Evolutionary conservation across 1,284 basidiomycete species (phyloP), one percentile per base, ranked within the genome.

Genomic region (Inonotus obliquus): DNA sequence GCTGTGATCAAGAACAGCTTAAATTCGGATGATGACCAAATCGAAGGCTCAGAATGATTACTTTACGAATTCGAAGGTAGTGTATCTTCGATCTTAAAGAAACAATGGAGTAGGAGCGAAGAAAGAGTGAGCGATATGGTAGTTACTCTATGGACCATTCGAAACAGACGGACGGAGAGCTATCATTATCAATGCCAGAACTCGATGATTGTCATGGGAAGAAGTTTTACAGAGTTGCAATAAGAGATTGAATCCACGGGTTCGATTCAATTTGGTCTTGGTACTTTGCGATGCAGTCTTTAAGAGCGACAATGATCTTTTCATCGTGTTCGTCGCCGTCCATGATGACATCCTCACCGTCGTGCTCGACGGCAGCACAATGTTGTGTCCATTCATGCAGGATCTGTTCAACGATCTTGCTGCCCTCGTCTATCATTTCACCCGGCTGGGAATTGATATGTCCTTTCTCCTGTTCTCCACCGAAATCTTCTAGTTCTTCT

Each of bases 401-500:
- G 67, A 98, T 82, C 35, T 90, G 81, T 69, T 95, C 86, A 62
- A 98, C 84, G 23, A 96, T 81, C 59, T 81, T 76, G 7, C 94
- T 87, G 1, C 96, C 96, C 66, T 90, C 84, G 55, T 92, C 86
- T 2, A 83, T 85, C 55, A 88, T 81, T 17, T 86, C 81, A 38
- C 84, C 74, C 14, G 86, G 73, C 59, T 87, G 78, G 48, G 82
- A 78, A 5, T 80, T 71, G 32, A 4, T 32, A 32, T 4, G 17
- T 25, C 81, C 77, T 10, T 68, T 60, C 69, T 73, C 67, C 69
- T 75, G 71, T 59, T 75, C 72, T 65, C 69, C 77, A 29, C 87
- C 88, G 73, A 96, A 96, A 70, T 98, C 95, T 76, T 99, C 97
- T 32, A 99, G 78, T 67, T 98, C 96, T 67, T 96, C 93, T 0